Base-by-base conservation (phyloP, 2,329 filamentous ascomycete species). In the Cladosporium sp. region DNA sequence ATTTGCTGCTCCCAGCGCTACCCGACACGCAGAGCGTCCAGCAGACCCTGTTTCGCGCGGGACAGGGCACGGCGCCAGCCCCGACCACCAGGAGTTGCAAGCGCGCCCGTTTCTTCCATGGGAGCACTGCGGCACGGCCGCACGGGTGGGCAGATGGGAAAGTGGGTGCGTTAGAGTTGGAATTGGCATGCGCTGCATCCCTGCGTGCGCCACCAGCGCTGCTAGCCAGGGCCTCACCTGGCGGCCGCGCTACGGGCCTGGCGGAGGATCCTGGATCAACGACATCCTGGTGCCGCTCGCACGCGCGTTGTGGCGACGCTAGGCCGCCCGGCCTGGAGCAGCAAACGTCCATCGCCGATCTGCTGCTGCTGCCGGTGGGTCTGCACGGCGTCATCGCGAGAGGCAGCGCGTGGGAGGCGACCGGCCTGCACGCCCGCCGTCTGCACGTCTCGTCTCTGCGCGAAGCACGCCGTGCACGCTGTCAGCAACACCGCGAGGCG, bases 171-270 rank as follows among this genome's bases (percentile, higher is more conserved):
- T 42, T 49, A 49, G 46, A 49, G 46, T 49, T 49, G 46, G 46
- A 49, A 49, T 49, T 49, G 46, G 46, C 46, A 49, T 49, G 46
- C 37, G 46, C 35, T 49, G 37, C 46, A 49, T 49, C 46, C 46
- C 46, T 49, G 46, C 37, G 37, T 49, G 46, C 40, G 48, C 48
- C 38, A 50, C 48, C 38, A 50, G 22, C 38, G 14, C 31, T 41
- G 40, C 40, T 50, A 43, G 48, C 48, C 38, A 50, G 48, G 48
- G 40, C 48, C 40, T 50, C 31, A 22, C 42, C 32, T 16, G 9
- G 31, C 48, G n/a, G 48, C 43, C 35, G 48, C 40, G 40, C 37
- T 33, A 28, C 22, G 22, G 22, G 22, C 48, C 48, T 40, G 40
- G 19, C 40, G n/a, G 48, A 43, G 48, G 48, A 50, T 50, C 48